phyloP scores from a whole-genome alignment of 148 eudicot species.

The Pouteria glomerata region DNA sequence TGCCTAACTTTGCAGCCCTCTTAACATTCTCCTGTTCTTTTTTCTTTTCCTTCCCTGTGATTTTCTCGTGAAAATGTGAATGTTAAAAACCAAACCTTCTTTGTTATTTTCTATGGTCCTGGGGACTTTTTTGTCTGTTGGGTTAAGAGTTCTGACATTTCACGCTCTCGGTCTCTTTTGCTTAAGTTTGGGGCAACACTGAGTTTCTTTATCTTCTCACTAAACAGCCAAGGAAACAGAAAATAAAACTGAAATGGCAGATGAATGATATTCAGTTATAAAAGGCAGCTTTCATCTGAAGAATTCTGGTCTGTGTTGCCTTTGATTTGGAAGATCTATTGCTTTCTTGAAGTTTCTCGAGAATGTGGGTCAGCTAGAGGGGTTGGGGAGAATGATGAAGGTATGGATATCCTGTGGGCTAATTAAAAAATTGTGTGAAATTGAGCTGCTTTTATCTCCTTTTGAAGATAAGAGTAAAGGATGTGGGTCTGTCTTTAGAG shows the following conservation, averaged over 20 bases:
- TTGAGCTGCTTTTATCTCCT: slow-evolving; percentile 3
- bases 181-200: slow-evolving; percentile 9
- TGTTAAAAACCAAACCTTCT: neutral
- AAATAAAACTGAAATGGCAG: neutral
- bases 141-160: neutral
- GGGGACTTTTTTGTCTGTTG: neutral
- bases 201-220: neutral
- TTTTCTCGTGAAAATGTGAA: neutral
- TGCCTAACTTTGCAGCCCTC: slow-evolving; percentile 9
- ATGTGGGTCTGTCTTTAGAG: slow-evolving; percentile 1
- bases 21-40: slow-evolving; percentile 29
- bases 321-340: neutral
- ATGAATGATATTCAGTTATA: no score
- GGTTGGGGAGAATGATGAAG: slow-evolving; percentile 4
- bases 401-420: slow-evolving; percentile 17
- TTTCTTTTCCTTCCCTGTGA: slow-evolving; percentile 1
- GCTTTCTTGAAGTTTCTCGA: neutral
- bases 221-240: neutral
- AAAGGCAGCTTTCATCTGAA: neutral
- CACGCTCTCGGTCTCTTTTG: slow-evolving; percentile 1
- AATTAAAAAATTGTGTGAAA: slow-evolving; percentile 12
- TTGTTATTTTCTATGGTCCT: neutral
- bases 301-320: neutral
- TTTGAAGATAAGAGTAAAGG: neutral
- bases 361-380: slow-evolving; percentile 2